Evolutionary conservation across 768 basidiomycete species (phyloP).

Genomic region (Ramaria rubella): DNA sequence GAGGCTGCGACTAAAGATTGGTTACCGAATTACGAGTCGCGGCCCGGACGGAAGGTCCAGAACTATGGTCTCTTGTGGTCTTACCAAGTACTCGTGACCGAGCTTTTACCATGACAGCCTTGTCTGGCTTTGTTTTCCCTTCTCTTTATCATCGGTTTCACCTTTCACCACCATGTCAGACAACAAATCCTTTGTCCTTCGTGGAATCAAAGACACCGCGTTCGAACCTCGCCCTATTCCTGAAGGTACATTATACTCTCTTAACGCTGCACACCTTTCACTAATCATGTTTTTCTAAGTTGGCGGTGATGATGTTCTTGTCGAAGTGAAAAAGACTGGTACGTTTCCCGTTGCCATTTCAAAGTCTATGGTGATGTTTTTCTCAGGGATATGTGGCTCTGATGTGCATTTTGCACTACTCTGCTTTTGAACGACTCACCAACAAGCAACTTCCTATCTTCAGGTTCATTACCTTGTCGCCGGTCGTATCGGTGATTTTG

Average conservation of each 20-base stretch:
- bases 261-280: slow-evolving; percentile 2
- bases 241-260: slow-evolving; percentile 38
- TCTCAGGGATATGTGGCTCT: slow-evolving; percentile 80
- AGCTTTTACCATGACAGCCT: no score
- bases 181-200: slow-evolving; percentile 76
- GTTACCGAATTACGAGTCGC: no score
- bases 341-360: slow-evolving; percentile 18
- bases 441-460: slow-evolving; percentile 3
- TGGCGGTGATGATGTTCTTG: slow-evolving; percentile 69
- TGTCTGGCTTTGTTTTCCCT: no score
- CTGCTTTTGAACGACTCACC: slow-evolving; percentile 12
- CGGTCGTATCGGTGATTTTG: slow-evolving; percentile 73
- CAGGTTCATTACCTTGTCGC: slow-evolving; percentile 77
- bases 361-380: slow-evolving; percentile 7
- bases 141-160: not conserved
- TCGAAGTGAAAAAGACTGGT: slow-evolving; percentile 92
- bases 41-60: no score
- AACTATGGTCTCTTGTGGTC: no score
- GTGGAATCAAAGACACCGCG: slow-evolving; percentile 56
- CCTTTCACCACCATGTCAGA: slow-evolving; percentile 45
- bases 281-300: slow-evolving; percentile 34
- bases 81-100: no score
- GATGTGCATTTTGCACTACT: slow-evolving; percentile 45
- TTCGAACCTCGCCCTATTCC: slow-evolving; percentile 76
- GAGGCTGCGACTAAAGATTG: no score